Conservation (phyloP, 192 early-diverging fungal genomes). For the Backusella psychrophila region DNA sequence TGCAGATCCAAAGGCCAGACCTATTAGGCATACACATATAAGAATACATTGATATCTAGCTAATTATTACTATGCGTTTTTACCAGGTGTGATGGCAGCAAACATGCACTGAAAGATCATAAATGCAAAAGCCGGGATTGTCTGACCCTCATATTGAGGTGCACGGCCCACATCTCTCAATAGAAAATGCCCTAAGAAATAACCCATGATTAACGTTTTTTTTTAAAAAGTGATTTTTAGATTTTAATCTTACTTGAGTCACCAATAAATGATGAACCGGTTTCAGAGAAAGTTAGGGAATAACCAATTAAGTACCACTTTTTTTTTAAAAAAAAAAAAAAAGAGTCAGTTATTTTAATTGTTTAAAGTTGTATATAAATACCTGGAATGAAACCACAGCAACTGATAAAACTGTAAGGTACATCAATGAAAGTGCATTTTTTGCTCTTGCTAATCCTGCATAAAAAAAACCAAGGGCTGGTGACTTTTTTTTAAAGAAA, state of each 20-base stretch:
- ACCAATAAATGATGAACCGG: conserved; percentile 73
- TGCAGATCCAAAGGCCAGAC: conserved; percentile 26
- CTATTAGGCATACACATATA: not conserved
- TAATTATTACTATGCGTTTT: not conserved
- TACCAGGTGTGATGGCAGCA: conserved; percentile 53
- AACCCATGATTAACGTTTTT: too few relatives aligned
- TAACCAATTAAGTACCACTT: conserved; percentile 73
- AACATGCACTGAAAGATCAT: conserved; percentile 81
- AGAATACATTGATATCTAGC: not conserved
- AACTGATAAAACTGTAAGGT: conserved; percentile 66
- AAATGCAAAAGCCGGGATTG: conserved; percentile 60
- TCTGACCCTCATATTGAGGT: conserved; percentile 55
- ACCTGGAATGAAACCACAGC: conserved; percentile 65
- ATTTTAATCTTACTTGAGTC: conserved; percentile 34
- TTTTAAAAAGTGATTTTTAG: too few relatives aligned
- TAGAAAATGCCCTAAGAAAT: conserved; percentile 45
- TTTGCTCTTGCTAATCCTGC: conserved; percentile 69
- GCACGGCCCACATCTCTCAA: conserved; percentile 54
- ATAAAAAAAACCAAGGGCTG: conserved; percentile 76
- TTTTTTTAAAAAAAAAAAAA: conserved; percentile 18
- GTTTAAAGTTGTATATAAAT: not conserved
- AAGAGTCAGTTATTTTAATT: not conserved
- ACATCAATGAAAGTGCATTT: conserved; percentile 75
- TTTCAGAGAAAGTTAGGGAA: conserved; percentile 65
- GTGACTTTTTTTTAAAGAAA: conserved; percentile 37